A percentile compares a stretch with the other conserved stretches of the same genome.
Evolutionary conservation across 805 yeast genomes (phyloP).

Genomic region (Kregervanrija fluxuum): DNA sequence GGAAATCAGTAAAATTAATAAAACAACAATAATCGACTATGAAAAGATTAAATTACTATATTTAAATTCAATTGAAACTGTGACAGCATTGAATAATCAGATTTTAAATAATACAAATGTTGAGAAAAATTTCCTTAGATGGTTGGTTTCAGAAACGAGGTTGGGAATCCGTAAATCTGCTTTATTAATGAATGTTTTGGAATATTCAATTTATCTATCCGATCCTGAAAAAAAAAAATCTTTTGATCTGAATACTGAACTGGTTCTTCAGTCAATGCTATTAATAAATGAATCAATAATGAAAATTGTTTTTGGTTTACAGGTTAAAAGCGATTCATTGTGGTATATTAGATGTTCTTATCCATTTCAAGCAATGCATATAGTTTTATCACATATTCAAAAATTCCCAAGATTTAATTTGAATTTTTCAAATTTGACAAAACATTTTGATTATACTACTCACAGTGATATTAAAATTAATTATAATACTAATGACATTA

Average conservation of each 20-base stretch:
- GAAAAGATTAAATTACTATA: conserved; percentile 5
- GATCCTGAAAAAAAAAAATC: conserved; percentile 1
- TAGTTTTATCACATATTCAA: conserved; percentile 15
- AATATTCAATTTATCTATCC: conserved; percentile 5
- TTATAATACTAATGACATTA: conserved; percentile 11
- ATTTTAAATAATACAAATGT: conserved; percentile 1
- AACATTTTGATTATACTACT: conserved; percentile 9
- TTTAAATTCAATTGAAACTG: conserved; percentile 5
- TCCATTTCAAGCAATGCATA: conserved; percentile 20
- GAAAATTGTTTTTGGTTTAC: conserved; percentile 13
- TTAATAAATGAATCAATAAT: conserved; percentile 18
- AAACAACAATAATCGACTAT: conserved; percentile 5
- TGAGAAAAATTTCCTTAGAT: conserved; percentile 4
- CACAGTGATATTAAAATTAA: conserved; percentile 7
- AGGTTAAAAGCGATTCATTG: conserved; percentile 5
- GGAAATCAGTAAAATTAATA: conserved; percentile 14
- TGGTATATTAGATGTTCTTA: conserved; percentile 19
- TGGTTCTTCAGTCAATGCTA: conserved; percentile 16
- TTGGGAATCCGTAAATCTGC: conserved; percentile 16
- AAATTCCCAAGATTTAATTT: conserved; percentile 7
- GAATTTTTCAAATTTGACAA: conserved; percentile 9
- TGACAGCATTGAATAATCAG: conserved; percentile 8
- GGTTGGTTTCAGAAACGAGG: conserved; percentile 15
- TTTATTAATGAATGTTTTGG: conserved; percentile 12
- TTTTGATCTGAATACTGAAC: conserved; percentile 9